These are phyloP conservation scores for Cladosporium cucumerinum DNA, from an alignment of 2,329 filamentous ascomycete genomes.

Conservation along the genomic window DNA sequence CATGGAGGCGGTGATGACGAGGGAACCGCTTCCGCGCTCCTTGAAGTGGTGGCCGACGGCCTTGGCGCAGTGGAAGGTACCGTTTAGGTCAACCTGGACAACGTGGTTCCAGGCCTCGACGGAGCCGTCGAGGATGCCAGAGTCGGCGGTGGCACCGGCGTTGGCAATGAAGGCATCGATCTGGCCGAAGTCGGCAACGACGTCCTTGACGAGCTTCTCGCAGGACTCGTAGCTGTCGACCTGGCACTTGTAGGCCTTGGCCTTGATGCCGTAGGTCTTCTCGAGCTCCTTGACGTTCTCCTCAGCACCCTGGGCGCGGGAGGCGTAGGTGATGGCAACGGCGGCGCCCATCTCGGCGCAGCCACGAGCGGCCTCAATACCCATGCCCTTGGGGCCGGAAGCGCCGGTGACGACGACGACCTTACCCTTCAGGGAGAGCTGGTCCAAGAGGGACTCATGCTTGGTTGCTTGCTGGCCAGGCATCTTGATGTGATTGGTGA, in stretches of 20 bases:
- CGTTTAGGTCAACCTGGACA: slow-evolving; percentile 82
- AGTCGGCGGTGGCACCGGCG: slow-evolving; percentile 67
- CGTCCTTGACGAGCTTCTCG: slow-evolving; percentile 55
- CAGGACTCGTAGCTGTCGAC: slow-evolving; percentile 57
- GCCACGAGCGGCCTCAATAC: slow-evolving; percentile 63
- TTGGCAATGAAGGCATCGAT: slow-evolving; percentile 67
- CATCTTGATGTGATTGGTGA: slow-evolving; percentile 14
- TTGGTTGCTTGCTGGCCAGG: slow-evolving; percentile 50
- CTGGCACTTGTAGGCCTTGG: slow-evolving; percentile 65
- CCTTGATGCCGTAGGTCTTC: slow-evolving; percentile 61
- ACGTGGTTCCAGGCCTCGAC: slow-evolving; percentile 73
- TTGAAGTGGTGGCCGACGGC: slow-evolving; percentile 79
- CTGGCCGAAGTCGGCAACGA: slow-evolving; percentile 67
- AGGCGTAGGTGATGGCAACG: slow-evolving; percentile 65
- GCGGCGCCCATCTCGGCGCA: slow-evolving; percentile 63
- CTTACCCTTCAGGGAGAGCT: slow-evolving; percentile 53
- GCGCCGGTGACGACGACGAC: slow-evolving; percentile 52
- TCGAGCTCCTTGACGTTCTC: slow-evolving; percentile 62
- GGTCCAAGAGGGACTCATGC: slow-evolving; percentile 56
- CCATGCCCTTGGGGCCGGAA: slow-evolving; percentile 64
- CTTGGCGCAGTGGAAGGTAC: slow-evolving; percentile 80
- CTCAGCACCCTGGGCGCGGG: slow-evolving; percentile 58
- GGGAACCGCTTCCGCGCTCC: slow-evolving; percentile 60
- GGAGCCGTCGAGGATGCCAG: slow-evolving; percentile 65
- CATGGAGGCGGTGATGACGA: slow-evolving; percentile 70